These are phyloP conservation scores for Coemansia sp. DNA, from an alignment of 192 early-diverging fungal genomes.

Conservation along the genomic window DNA sequence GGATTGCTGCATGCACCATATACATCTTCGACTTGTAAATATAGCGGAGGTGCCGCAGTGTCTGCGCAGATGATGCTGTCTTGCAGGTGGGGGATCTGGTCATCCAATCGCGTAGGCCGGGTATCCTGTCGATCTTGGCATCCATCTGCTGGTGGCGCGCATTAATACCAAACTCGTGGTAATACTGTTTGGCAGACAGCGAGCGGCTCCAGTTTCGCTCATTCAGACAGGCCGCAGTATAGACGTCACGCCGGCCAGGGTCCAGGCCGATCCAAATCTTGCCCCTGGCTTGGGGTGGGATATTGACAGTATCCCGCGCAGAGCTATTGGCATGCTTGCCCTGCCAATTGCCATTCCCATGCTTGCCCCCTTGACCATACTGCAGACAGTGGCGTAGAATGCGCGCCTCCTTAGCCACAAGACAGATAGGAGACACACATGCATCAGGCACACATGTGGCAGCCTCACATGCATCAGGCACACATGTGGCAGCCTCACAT, in stretches of 20 bases:
- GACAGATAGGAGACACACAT: too few species aligned
- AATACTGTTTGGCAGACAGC: not conserved
- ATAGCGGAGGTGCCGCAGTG: not conserved
- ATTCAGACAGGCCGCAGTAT: not conserved
- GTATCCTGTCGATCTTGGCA: not conserved
- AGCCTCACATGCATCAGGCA: too few species aligned
- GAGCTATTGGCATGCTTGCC: too few species aligned
- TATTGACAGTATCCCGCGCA: too few species aligned
- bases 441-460: too few species aligned
- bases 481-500: too few species aligned
- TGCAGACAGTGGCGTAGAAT: too few species aligned
- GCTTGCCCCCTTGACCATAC: too few species aligned
- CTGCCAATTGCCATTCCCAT: too few species aligned
- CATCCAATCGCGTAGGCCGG: not conserved
- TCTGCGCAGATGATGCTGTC: not conserved
- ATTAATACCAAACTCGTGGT: not conserved
- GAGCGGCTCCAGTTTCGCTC: not conserved
- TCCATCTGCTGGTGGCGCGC: not conserved
- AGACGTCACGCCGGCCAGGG: not conserved
- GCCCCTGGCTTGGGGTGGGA: too few species aligned
- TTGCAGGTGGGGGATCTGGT: not conserved
- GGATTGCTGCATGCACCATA: not conserved
- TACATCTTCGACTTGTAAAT: not conserved
- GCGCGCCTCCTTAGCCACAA: too few species aligned
- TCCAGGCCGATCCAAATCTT: too few species aligned